Conservation (phyloP, 768 basidiomycete species). For the Agaricus sinodeliciosus region DNA sequence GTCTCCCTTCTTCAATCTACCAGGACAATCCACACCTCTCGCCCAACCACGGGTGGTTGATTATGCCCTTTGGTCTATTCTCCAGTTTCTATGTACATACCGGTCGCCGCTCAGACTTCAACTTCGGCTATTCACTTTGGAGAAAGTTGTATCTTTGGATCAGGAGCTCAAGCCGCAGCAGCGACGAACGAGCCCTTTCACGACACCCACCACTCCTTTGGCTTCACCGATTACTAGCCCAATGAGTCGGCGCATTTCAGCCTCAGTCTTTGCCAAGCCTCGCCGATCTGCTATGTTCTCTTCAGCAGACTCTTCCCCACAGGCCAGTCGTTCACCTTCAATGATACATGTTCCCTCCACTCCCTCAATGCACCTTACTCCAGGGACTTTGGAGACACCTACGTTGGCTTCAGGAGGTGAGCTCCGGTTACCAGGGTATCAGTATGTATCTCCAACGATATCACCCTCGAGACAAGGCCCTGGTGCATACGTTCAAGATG, state of each 20-base stretch:
- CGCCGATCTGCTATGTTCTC: slow-evolving; percentile 35
- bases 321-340: slow-evolving; percentile 27
- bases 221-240: slow-evolving; percentile 16
- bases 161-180: slow-evolving; percentile 36
- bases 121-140: slow-evolving; percentile 58
- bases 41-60: slow-evolving; percentile 55
- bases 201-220: slow-evolving; percentile 11
- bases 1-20: slow-evolving; percentile 22
- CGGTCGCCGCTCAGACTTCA: slow-evolving; percentile 60
- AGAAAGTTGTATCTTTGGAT: slow-evolving; percentile 52
- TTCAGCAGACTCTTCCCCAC: slow-evolving; percentile 43
- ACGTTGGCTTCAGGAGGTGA: slow-evolving; percentile 2
- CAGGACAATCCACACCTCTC: slow-evolving; percentile 16
- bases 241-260: slow-evolving; percentile 36
- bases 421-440: slow-evolving; percentile 21
- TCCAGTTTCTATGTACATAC: slow-evolving; percentile 59
- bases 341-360: slow-evolving; percentile 19
- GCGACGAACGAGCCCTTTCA: slow-evolving; percentile 16
- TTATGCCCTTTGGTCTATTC: slow-evolving; percentile 65
- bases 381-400: slow-evolving; percentile 13
- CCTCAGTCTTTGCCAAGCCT: slow-evolving; percentile 52
- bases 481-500: slow-evolving; percentile 3
- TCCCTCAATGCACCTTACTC: slow-evolving; percentile 23
- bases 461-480: slow-evolving; percentile 17
- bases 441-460: slow-evolving; percentile 20